Evolutionary conservation across 2,329 filamentous ascomycete species (phyloP).

Genomic region (Allantophomopsis lycopodina): DNA sequence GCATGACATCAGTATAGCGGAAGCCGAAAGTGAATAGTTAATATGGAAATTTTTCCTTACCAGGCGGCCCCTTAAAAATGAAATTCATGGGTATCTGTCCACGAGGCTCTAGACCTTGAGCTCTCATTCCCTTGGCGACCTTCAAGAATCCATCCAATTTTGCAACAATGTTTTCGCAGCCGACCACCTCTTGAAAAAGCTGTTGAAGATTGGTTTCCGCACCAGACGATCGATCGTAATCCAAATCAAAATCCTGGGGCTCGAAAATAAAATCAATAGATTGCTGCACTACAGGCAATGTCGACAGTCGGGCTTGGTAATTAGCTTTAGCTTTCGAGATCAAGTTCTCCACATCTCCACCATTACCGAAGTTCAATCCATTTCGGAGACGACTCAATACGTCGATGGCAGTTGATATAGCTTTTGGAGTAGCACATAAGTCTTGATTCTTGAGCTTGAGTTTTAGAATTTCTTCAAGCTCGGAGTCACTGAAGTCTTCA

Average conservation of each 20-base stretch:
- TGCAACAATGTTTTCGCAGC: slow-evolving; percentile 32
- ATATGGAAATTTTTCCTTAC: slow-evolving; percentile 54
- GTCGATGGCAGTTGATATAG: slow-evolving; percentile 38
- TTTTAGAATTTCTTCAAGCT: slow-evolving; percentile 45
- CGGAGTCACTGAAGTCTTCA: slow-evolving; percentile 47
- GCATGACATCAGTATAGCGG: slow-evolving; percentile 1
- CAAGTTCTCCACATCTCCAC: slow-evolving; percentile 60
- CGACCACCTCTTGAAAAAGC: slow-evolving; percentile 35
- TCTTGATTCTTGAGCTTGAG: slow-evolving; percentile 45
- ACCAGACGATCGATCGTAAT: slow-evolving; percentile 29
- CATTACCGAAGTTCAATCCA: slow-evolving; percentile 57
- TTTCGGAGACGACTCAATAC: slow-evolving; percentile 48
- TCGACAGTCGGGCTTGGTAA: slow-evolving; percentile 11
- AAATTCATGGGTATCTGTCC: slow-evolving; percentile 41
- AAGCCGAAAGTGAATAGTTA: neutral
- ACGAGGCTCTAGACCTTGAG: slow-evolving; percentile 30
- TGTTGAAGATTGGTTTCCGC: slow-evolving; percentile 25
- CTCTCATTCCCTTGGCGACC: slow-evolving; percentile 28
- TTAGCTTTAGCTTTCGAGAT: slow-evolving; percentile 33
- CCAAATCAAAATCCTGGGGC: slow-evolving; percentile 34
- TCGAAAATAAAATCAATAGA: slow-evolving; percentile 12
- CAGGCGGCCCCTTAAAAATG: slow-evolving; percentile 39
- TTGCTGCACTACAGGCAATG: slow-evolving; percentile 4
- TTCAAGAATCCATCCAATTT: slow-evolving; percentile 33
- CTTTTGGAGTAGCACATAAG: slow-evolving; percentile 35